Evolutionary conservation across 306 rosid genomes (phyloP), one percentile per base, ranked within the genome.

Genomic region (Styphnolobium japonicum): DNA sequence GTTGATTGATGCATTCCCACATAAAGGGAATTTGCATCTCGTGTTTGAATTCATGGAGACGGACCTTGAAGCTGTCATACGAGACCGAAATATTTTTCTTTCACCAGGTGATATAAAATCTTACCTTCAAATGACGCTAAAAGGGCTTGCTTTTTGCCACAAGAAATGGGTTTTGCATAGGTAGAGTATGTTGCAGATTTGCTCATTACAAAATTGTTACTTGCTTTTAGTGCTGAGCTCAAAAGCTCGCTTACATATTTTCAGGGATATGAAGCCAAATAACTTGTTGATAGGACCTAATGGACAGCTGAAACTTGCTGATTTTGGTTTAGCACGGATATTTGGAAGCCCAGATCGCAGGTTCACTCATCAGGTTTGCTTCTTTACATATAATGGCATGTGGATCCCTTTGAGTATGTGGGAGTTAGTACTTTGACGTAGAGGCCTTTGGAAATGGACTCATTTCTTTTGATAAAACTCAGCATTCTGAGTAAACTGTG

Each of bases 181-280:
- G 99, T 95, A 77, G 34, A 11, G 2, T 51, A 25, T 78, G 21
- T 7, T 64, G 25, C 53, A 33, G 80, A 51, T 42, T 63, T 70
- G 46, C 10, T 80, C n/a, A 0, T 16, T 52, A 45, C 36, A 33
- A 23, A 10, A 10, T 67, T 22, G 4, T 73, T 61, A 7, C 42
- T 29, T 51, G 76, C 78, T 75, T 55, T 40, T 52, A 36, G 81
- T 56, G 58, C 67, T 45, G 77, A 66, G 68, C 83, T 87, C 63
- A 80, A 7, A 19, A 45, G 45, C 72, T 57, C 81, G 39, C 70
- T 77, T 21, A 34, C 70, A 55, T 80, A 63, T 70, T 64, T 78
- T 83, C 96, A 95, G 99, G 94, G 99, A 95, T 71, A 91, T 95
- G 99, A 93, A 95, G 85, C 99, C 99, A 62, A 95, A 95, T 83